Conservation (phyloP, 169 alveolate species). For the Plasmodium gallinaceum region DNA sequence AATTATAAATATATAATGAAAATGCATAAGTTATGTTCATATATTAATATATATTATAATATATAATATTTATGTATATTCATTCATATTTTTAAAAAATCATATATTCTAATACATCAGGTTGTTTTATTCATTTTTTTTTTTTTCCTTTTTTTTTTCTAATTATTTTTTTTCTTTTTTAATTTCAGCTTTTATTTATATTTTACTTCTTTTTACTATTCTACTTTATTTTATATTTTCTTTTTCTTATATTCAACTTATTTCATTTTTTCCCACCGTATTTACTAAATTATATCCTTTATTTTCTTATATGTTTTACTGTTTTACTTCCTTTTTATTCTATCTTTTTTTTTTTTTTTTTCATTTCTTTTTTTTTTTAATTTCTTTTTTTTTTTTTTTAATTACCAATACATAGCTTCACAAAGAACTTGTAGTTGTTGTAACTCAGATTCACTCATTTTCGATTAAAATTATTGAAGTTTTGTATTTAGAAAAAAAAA, state of each 20-base stretch:
- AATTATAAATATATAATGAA: neutral
- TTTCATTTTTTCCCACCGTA: too few relatives aligned
- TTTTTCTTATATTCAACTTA: too few relatives aligned
- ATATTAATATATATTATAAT: neutral
- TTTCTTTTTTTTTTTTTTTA: neutral
- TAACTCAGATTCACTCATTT: slow-evolving; percentile 83
- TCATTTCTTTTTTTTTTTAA: neutral
- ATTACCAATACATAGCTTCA: slow-evolving; percentile 88
- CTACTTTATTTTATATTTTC: neutral
- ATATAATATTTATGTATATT: neutral
- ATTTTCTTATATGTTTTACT: too few relatives aligned
- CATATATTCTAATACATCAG: too few relatives aligned
- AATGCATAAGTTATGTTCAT: neutral
- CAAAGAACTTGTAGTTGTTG: slow-evolving; percentile 91
- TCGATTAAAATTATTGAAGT: slow-evolving; percentile 12
- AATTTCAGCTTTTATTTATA: too few relatives aligned
- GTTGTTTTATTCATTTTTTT: too few relatives aligned
- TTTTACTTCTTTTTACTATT: too few relatives aligned
- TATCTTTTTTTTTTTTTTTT: neutral
- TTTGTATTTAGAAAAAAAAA: neutral
- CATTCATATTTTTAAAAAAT: neutral
- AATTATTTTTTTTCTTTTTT: too few relatives aligned
- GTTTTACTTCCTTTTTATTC: neutral
- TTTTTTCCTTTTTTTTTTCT: too few relatives aligned
- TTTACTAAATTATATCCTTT: too few relatives aligned